A percentile compares a stretch with the other conserved stretches of the same genome.
Evolutionary conservation across 2,329 filamentous ascomycete genomes (phyloP).

Genomic region (Botrytis hyacinthi): DNA sequence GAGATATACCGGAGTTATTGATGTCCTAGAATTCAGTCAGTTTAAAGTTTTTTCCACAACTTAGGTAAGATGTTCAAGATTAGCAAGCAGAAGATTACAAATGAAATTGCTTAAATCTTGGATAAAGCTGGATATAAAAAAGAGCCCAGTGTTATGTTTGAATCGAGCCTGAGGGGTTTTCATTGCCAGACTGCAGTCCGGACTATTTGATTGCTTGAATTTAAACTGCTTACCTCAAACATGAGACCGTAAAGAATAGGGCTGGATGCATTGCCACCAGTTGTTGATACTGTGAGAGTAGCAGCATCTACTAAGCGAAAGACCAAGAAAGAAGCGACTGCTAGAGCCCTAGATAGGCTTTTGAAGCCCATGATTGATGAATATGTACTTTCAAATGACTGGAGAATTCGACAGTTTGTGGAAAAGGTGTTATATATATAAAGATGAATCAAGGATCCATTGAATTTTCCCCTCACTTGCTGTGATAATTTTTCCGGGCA

Average conservation of each 20-base stretch:
- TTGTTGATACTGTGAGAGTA: constrained; percentile 24
- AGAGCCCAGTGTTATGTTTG: neutral
- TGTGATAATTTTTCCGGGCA: neutral
- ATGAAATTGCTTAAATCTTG: neutral
- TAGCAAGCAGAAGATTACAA: neutral
- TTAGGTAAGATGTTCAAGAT: neutral
- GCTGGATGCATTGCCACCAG: constrained; percentile 27
- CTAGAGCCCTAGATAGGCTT: neutral
- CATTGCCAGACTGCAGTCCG: neutral
- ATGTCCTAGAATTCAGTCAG: constrained; percentile 11
- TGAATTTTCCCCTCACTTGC: neutral
- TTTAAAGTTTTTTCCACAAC: neutral
- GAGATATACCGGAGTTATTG: constrained; percentile 12
- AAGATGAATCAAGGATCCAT: neutral
- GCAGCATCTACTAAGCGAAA: neutral
- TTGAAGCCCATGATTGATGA: neutral
- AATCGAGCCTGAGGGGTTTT: neutral
- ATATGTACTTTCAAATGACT: neutral
- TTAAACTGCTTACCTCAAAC: constrained; percentile 24
- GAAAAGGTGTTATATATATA: neutral
- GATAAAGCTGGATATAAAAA: neutral
- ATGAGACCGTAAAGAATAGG: constrained; percentile 28
- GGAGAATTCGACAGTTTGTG: neutral
- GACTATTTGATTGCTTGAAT: neutral
- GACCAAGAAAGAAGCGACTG: neutral